Conservation (phyloP, 2,329 filamentous ascomycete species). For the Cladosporium sphaerospermum region DNA sequence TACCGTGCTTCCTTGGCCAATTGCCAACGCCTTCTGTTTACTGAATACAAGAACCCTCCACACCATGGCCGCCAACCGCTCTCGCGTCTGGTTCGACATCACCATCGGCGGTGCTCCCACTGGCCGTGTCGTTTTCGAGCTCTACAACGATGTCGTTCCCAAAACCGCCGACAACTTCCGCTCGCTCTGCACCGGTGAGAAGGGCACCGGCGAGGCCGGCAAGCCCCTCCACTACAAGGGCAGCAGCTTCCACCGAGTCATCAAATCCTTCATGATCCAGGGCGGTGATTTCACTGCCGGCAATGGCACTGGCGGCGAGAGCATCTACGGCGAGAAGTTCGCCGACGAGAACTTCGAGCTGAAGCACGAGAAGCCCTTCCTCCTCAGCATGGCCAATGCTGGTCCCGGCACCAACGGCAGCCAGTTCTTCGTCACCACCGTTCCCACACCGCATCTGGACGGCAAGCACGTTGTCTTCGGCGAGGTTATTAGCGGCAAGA, state of each 20-base stretch:
- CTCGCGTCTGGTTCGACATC: conserved; percentile 91
- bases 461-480: conserved; percentile 97
- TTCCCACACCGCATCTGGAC: conserved; percentile 89
- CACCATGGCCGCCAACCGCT: conserved; percentile 43
- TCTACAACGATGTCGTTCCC: conserved; percentile 66
- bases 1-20: background rate
- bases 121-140: conserved; percentile 80
- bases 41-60: background rate
- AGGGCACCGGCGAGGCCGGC: conserved; percentile 72
- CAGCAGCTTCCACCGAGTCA: conserved; percentile 88
- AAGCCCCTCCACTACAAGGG: conserved; percentile 90
- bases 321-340: conserved; percentile 96
- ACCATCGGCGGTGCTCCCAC: conserved; percentile 65
- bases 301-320: conserved; percentile 93
- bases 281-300: conserved; percentile 94
- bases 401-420: conserved; percentile 92
- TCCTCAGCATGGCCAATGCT: conserved; percentile 96
- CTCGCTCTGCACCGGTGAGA: conserved; percentile 88
- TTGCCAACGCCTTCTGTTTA: background rate
- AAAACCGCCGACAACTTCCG: conserved; percentile 98
- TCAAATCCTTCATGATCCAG: conserved; percentile 98
- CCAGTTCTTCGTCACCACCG: conserved; percentile 97
- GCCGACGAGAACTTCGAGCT: conserved; percentile 91
- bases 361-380: conserved; percentile 88
- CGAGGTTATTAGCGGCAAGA: conserved; percentile 88